These are phyloP conservation scores for Taphrina deformans DNA, from an alignment of 1,139 yeast genomes.

Conservation along the genomic window DNA sequence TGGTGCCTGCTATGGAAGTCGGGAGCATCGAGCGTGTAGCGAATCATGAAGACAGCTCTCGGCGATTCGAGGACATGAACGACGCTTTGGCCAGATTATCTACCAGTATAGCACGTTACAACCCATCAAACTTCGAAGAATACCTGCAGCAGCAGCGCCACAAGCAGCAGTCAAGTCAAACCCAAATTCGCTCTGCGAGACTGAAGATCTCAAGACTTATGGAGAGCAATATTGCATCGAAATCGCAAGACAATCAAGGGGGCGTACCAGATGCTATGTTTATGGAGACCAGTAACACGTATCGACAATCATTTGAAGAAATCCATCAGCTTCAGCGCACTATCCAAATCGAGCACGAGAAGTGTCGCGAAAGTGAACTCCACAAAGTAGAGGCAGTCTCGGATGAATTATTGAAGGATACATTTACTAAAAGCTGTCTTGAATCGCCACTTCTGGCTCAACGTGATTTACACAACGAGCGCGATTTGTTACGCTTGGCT, in stretches of 20 bases:
- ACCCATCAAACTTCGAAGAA: background rate
- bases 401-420: background rate
- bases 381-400: background rate
- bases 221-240: background rate
- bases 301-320: background rate
- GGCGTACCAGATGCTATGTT: background rate
- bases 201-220: background rate
- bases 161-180: background rate
- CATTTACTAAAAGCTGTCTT: background rate
- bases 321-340: background rate
- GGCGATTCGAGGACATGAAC: background rate
- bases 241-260: background rate
- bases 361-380: background rate
- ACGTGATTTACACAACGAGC: background rate
- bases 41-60: background rate
- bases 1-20: background rate
- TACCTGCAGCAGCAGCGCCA: background rate
- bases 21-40: background rate
- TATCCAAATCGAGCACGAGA: background rate
- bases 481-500: background rate
- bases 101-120: background rate
- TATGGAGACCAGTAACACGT: background rate
- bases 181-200: background rate
- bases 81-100: background rate
- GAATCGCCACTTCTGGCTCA: conserved; percentile 14